These are phyloP conservation scores for Acer saccharum DNA, from an alignment of 345 rosid genomes.

Conservation along the genomic window DNA sequence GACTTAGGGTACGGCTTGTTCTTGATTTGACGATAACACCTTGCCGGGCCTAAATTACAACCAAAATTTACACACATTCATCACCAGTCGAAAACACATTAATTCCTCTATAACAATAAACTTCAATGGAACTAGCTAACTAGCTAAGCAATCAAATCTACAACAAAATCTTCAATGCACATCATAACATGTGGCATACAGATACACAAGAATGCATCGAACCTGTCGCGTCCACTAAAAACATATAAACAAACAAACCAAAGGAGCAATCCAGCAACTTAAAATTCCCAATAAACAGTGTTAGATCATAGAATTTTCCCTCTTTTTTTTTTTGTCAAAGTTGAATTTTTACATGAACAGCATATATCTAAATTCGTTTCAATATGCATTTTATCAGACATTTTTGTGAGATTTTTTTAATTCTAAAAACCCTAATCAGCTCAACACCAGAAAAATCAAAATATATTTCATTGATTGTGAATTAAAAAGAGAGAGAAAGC, in stretches of 20 bases:
- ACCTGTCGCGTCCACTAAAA: too few species aligned
- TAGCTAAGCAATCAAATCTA: too few species aligned
- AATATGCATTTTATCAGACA: not conserved
- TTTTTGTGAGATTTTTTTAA: not conserved
- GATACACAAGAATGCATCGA: too few species aligned
- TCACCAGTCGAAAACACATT: not conserved
- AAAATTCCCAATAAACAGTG: too few species aligned
- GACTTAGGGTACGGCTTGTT: constrained; percentile 62
- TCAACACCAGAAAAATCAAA: not conserved
- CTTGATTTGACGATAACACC: constrained; percentile 53
- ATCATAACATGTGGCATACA: too few species aligned
- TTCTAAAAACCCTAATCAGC: not conserved
- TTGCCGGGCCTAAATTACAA: constrained; percentile 27
- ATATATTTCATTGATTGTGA: not conserved
- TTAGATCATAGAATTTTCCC: too few species aligned
- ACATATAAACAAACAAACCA: too few species aligned
- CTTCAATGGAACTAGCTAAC: not conserved
- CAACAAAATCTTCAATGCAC: too few species aligned
- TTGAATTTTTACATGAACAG: too few species aligned
- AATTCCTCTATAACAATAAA: not conserved
- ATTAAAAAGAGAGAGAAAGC: not conserved
- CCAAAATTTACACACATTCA: not conserved
- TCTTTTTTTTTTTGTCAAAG: too few species aligned
- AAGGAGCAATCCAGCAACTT: too few species aligned
- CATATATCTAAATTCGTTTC: not conserved